phyloP scores from a whole-genome alignment of 1,284 basidiomycete species.

The Leccinum angustisporum region DNA sequence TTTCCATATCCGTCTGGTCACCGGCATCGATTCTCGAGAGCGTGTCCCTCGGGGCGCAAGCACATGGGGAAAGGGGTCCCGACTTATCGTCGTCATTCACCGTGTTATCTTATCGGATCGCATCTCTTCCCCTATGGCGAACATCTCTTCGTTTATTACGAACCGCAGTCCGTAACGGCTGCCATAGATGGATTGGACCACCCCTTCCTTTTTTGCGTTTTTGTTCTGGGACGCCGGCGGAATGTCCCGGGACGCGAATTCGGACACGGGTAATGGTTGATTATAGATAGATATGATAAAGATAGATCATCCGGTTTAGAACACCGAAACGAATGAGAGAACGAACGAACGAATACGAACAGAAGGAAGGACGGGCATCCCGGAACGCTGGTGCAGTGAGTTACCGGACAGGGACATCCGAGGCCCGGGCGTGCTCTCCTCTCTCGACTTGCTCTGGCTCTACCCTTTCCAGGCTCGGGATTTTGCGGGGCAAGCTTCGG shows the following conservation, averaged over 20 bases:
- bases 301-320: not conserved
- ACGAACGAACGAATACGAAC: not conserved
- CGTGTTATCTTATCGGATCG: slow-evolving; percentile 25
- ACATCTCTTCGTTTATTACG: not conserved
- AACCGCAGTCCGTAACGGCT: not conserved
- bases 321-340: not conserved
- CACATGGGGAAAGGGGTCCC: not conserved
- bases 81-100: not conserved
- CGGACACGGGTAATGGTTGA: not conserved
- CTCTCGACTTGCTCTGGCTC: not conserved
- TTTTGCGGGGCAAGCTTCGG: not conserved
- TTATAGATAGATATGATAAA: not conserved
- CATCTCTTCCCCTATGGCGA: slow-evolving; percentile 2
- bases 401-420: not conserved
- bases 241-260: slow-evolving; percentile 4
- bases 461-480: not conserved
- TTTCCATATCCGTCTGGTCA: not conserved
- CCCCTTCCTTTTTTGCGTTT: not conserved
- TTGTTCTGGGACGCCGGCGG: slow-evolving; percentile 1
- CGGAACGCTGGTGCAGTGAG: not conserved
- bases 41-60: slow-evolving; percentile 16
- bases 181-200: slow-evolving; percentile 2
- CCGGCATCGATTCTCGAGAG: slow-evolving; percentile 5
- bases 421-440: not conserved
- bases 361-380: slow-evolving; percentile 1